Percentiles rank a stretch among this genome's conserved stretches.
phyloP scores from a whole-genome alignment of 2,329 filamentous ascomycete genomes.

The Sporothrix mexicana region DNA sequence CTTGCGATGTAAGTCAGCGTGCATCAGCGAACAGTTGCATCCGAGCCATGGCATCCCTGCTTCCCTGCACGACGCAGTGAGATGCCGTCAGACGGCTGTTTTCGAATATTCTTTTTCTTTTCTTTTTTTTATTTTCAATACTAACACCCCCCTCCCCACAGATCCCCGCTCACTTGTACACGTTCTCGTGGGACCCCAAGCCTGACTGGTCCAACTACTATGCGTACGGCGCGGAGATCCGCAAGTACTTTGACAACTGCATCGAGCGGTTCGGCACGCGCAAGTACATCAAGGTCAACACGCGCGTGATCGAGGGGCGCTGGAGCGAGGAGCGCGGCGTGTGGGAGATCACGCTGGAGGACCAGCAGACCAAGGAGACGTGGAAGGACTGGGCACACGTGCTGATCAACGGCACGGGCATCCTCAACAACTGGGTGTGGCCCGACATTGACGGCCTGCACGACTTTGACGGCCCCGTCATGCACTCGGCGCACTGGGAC shows the following conservation, averaged over 20 bases:
- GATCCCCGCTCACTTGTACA: slow-evolving; percentile 49
- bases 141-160: slow-evolving; percentile 11
- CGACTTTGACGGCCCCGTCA: slow-evolving; percentile 41
- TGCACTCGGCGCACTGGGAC: slow-evolving; percentile 45
- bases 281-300: slow-evolving; percentile 53
- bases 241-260: slow-evolving; percentile 44
- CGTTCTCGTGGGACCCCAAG: slow-evolving; percentile 41
- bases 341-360: slow-evolving; percentile 47
- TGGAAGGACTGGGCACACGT: slow-evolving; percentile 37
- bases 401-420: slow-evolving; percentile 38
- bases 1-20: slow-evolving; percentile 44
- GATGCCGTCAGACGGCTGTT: too few species aligned
- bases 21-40: neutral
- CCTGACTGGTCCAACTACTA: slow-evolving; percentile 46
- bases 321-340: slow-evolving; percentile 52
- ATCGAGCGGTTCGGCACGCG: slow-evolving; percentile 45
- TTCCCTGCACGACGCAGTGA: too few species aligned
- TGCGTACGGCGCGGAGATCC: slow-evolving; percentile 40
- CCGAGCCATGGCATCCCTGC: too few species aligned
- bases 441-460: slow-evolving; percentile 45
- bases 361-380: slow-evolving; percentile 39
- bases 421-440: slow-evolving; percentile 40
- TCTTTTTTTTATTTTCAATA: neutral
- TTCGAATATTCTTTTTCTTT: too few species aligned
- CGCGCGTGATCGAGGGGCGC: slow-evolving; percentile 49